phyloP scores from a whole-genome alignment of 345 rosid species.

The Punica granatum region DNA sequence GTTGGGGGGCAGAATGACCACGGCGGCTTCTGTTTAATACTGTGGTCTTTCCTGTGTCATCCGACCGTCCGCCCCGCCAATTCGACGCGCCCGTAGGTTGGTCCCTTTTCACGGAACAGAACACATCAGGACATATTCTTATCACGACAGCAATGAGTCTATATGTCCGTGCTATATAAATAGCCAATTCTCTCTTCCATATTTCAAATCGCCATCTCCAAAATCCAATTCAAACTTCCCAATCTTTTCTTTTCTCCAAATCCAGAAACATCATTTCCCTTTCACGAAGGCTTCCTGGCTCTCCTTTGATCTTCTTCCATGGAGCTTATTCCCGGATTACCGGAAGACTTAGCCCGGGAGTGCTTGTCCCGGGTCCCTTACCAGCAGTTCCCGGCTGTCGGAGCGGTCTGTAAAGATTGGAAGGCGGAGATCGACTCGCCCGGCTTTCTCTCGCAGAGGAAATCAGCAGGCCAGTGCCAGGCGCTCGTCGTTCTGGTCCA shows the following conservation, averaged over 20 bases:
- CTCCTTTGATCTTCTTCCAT: constrained; percentile 15
- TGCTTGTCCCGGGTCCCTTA: constrained; percentile 48
- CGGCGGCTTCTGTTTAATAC: no score
- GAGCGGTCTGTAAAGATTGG: constrained; percentile 56
- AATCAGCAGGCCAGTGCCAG: constrained; percentile 24
- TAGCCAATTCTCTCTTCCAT: not conserved
- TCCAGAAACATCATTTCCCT: no score
- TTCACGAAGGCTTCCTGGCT: no score
- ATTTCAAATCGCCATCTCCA: not conserved
- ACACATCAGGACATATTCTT: no score
- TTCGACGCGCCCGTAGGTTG: no score
- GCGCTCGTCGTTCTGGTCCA: constrained; percentile 40
- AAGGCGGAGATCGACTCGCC: constrained; percentile 40
- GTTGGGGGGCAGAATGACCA: no score
- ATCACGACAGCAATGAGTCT: no score
- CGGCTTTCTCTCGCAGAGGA: constrained; percentile 19
- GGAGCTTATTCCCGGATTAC: constrained; percentile 63
- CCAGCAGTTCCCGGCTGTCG: constrained; percentile 30
- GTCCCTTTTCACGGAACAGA: no score
- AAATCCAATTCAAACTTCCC: not conserved
- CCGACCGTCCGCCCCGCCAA: no score
- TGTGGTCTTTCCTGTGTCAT: no score
- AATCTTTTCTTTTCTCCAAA: not conserved
- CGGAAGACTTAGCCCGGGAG: constrained; percentile 50
- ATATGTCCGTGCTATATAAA: not conserved